Evolutionary conservation across 1,284 basidiomycete genomes (phyloP), one percentile per base, ranked within the genome.

Genomic region (Cutaneotrichosporon mucoides): DNA sequence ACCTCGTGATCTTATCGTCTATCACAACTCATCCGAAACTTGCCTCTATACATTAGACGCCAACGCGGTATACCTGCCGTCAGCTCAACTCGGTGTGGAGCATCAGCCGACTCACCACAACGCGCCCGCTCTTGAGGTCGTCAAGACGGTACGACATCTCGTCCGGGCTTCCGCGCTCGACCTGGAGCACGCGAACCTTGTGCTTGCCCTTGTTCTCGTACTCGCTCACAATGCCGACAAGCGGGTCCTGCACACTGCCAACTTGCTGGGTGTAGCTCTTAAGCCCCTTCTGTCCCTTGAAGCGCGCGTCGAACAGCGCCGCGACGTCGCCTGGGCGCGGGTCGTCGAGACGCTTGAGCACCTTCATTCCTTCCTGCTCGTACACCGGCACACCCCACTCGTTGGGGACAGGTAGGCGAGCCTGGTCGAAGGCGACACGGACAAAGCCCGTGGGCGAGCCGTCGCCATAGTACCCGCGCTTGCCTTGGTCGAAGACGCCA

Each of bases 231-330:
- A 96, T 79, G 8, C 86, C 92, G 10, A 89, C 79, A 8, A 90
- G 70, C 4, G 86, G 84, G 57, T 85, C 84, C n/a, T 80, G 76
- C 3, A 79, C 79, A n/a, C 82, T 83, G 3, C 82, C 83, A 3
- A 86, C 84, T 5, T 79, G 85, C 82, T 71, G 79, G 79, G 81
- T 82, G 73, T 95, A 94, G 50, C 82, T 80, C 52, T 87, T 84
- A 53, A 95, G 74, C 0, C 80, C 81, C 75, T 92, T 94, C 71
- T 92, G 88, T 0, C 93, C 92, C 73, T 92, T 93, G 69, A 97
- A 81, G 73, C 85, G 87, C 55, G 88, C 89, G 56, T 90, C 88
- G 57, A 82, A 79, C 66, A 94, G 78, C 53, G 85, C 83, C 44
- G 92, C 82, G 5, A 96, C 79, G 76, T 96, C 92, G 1, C 92